Evolutionary conservation across 768 basidiomycete species (phyloP).

Genomic region (Suillus subluteus): DNA sequence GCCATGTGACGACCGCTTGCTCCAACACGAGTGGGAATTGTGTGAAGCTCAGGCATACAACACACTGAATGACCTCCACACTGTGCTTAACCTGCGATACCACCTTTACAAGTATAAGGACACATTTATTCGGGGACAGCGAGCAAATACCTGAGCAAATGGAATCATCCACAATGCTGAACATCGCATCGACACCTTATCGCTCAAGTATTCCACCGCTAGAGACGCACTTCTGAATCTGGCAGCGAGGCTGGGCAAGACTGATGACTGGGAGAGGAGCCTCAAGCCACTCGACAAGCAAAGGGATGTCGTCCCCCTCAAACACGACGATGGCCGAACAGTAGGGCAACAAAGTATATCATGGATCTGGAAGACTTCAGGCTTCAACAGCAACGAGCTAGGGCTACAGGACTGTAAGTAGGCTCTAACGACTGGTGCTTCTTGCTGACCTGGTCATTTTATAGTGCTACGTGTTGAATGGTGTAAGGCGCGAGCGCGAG

Average conservation of each 20-base stretch:
- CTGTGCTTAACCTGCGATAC: neutral
- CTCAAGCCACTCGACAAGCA: too few species aligned
- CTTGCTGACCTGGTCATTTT: neutral
- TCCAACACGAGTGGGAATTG: too few species aligned
- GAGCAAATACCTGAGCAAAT: neutral
- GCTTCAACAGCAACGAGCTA: neutral
- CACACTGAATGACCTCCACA: too few species aligned
- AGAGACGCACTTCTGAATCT: neutral
- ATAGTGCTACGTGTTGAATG: slow-evolving; percentile 1
- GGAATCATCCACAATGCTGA: neutral
- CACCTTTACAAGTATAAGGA: neutral
- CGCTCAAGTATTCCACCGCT: neutral
- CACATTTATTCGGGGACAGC: neutral
- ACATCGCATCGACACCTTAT: neutral
- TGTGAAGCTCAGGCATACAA: too few species aligned
- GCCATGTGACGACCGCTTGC: too few species aligned
- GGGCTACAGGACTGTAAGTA: slow-evolving; percentile 3
- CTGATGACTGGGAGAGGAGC: neutral
- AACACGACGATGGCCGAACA: too few species aligned
- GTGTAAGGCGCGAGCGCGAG: slow-evolving; percentile 8
- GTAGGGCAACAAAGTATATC: too few species aligned
- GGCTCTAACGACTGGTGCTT: too few species aligned
- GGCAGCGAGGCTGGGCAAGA: neutral
- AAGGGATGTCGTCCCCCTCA: too few species aligned
- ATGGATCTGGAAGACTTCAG: too few species aligned